Base-by-base conservation (phyloP, 495 filamentous ascomycete genomes). In the Trichocladium antarcticum region DNA sequence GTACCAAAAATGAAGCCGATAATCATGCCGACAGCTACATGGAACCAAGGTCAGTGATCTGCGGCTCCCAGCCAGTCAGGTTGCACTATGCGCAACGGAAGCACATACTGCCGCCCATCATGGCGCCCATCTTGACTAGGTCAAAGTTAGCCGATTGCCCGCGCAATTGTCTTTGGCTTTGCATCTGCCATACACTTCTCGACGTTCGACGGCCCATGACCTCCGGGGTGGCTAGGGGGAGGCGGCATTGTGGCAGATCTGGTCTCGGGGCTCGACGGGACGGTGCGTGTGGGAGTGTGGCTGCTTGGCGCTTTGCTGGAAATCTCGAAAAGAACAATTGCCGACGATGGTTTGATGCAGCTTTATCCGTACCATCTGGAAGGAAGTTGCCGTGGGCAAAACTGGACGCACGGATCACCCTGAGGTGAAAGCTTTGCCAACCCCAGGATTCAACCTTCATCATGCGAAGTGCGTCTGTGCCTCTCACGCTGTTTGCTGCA, bases 1-100 rank as follows among this genome's bases (percentile, higher is more conserved):
- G 27, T 74, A 95, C 92, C 92, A 63, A 90, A 92, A 54, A 98
- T 92, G 74, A 98, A 96, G 44, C 92, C 92, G 72, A 97, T 96
- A 61, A 95, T 94, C 20, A 84, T 73, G 46, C 92, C 92, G 42
- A 97, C 92, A 62, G 87, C 89, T 97, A 60, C 15, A 41, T 20
- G 6, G 4, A 28, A 8, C n/a, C 27, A n/a, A 22, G 5, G 42
- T 57, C 47, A 60, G 57, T 38, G 16, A n/a, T 27, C n/a, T 24
- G 6, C 0, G 2, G 17, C 15, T 10, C 24, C n/a, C 10, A 22
- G 7, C 14, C 11, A 10, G n/a, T 29, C 21, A 19, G 11, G n/a
- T 22, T 45, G 37, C 36, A 42, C 35, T 6, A 24, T n/a, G 27
- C 1, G 27, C 35, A 7, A 44, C 31, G 31, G 4, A 4, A 21